These are phyloP conservation scores for Hanseniaspora taiwanica DNA, from an alignment of 805 yeast genomes.

Conservation along the genomic window DNA sequence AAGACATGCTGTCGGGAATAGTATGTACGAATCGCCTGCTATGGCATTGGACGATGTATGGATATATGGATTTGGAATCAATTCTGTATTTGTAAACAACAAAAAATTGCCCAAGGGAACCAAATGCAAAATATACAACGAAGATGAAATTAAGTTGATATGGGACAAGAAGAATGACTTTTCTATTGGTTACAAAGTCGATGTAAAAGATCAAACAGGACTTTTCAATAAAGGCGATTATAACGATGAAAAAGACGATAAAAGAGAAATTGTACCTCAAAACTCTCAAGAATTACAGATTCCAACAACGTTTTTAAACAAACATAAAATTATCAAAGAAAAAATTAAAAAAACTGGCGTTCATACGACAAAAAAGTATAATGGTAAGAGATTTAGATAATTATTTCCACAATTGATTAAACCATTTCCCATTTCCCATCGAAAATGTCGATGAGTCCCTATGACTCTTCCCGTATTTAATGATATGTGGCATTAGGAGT, in stretches of 20 bases:
- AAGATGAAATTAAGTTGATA: constrained; percentile 55
- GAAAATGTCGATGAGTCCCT: too few species aligned
- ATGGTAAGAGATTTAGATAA: neutral
- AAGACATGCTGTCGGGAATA: constrained; percentile 45
- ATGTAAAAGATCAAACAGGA: constrained; percentile 49
- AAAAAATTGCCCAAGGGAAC: constrained; percentile 44
- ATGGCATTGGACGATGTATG: constrained; percentile 64
- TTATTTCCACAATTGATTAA: too few species aligned
- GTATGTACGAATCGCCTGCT: constrained; percentile 58
- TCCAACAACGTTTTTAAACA: neutral
- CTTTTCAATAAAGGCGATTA: constrained; percentile 39
- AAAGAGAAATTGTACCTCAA: neutral
- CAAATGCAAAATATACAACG: constrained; percentile 47
- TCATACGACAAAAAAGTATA: neutral
- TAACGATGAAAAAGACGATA: neutral
- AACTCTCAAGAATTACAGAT: neutral
- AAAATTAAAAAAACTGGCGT: neutral
- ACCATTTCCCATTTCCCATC: too few species aligned
- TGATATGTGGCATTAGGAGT: too few species aligned
- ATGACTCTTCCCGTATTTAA: too few species aligned
- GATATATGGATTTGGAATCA: constrained; percentile 69
- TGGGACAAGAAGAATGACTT: constrained; percentile 44
- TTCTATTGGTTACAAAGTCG: constrained; percentile 39
- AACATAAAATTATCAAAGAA: neutral
- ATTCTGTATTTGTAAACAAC: constrained; percentile 62